Base-by-base conservation (phyloP, 306 rosid genomes). In the Sphenostylis stenocarpa region DNA sequence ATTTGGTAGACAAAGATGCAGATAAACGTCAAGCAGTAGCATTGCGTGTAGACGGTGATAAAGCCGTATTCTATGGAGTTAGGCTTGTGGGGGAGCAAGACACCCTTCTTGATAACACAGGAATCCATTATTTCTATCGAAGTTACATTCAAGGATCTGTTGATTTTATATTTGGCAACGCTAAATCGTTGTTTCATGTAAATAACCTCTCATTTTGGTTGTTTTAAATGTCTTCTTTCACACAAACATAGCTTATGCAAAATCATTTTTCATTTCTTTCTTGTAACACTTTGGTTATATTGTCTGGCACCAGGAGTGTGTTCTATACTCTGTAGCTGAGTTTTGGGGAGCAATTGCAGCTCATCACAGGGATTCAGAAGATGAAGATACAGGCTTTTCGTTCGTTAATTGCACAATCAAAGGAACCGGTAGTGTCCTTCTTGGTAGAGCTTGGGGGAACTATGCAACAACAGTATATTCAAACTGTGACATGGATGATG, bases 401-500 rank as follows among this genome's bases (percentile, higher is more conserved):
- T 92, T 92, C 33, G 88, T 81, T 3, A 65, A 75, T 23, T 88
- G 96, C 80, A 75, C 43, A 19, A 81, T 92, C 33, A 76, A n/a
- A 9, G 97, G 97, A 76, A 70, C 61, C 0, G 97, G 96, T 7
- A 63, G 75, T 14, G 38, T 85, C 33, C 43, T 67, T 56, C 81
- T 92, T 84, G 97, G 94, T 51, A 80, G 96, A 80, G 90, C 96
- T 34, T 92, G 94, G 94, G 96, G 97, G 13, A 36, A 57, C 15
- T 87, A 88, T 71, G 83, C 96, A 20, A 87, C 91, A 86, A 72
- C 73, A 6, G 36, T 90, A 39, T 92, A 85, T 70, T 77, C 97
- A 5, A 75, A 52, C 57, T 90, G 93, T 62, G 6, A 39, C 41
- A 86, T 92, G 66, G 82, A 77, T 7, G 75, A 84, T 66, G 77